phyloP scores from a whole-genome alignment of 371 early-diverging fungal species.

The Apophysomyces variabilis region DNA sequence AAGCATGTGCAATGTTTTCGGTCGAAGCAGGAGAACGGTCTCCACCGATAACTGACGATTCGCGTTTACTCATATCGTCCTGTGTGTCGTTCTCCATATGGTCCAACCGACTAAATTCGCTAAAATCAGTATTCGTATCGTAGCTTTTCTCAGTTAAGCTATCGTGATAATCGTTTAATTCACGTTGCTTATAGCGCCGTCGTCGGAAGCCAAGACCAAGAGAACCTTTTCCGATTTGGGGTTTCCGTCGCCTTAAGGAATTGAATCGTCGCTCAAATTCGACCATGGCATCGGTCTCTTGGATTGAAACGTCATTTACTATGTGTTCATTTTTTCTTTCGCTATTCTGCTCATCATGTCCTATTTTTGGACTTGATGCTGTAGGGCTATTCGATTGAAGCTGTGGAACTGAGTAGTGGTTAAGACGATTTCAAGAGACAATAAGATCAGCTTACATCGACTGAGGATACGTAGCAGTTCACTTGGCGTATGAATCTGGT shows the following conservation, averaged over 20 bases:
- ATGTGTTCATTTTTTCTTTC: not conserved
- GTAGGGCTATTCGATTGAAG: not conserved
- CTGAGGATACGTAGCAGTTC: not conserved
- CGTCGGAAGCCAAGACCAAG: constrained; percentile 1
- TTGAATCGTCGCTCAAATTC: not conserved
- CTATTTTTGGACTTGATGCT: not conserved
- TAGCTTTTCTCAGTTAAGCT: constrained; percentile 1
- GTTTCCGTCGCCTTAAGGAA: not conserved
- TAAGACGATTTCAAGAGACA: not conserved
- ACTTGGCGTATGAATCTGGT: not conserved
- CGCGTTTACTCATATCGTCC: not conserved
- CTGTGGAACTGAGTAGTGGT: not conserved
- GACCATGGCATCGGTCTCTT: not conserved
- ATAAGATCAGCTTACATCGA: not conserved
- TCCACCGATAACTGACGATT: not conserved
- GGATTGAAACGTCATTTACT: not conserved
- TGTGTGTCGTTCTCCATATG: not conserved
- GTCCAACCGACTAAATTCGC: not conserved
- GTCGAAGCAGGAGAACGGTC: not conserved
- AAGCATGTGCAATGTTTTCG: not conserved
- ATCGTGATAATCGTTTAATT: not conserved
- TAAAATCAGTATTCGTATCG: constrained; percentile 1
- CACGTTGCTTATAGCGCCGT: not conserved
- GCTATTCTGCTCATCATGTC: not conserved
- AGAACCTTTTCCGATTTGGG: not conserved